phyloP scores from a whole-genome alignment of 352 stramenopile genomes.

The Globisporangium iwayamae region DNA sequence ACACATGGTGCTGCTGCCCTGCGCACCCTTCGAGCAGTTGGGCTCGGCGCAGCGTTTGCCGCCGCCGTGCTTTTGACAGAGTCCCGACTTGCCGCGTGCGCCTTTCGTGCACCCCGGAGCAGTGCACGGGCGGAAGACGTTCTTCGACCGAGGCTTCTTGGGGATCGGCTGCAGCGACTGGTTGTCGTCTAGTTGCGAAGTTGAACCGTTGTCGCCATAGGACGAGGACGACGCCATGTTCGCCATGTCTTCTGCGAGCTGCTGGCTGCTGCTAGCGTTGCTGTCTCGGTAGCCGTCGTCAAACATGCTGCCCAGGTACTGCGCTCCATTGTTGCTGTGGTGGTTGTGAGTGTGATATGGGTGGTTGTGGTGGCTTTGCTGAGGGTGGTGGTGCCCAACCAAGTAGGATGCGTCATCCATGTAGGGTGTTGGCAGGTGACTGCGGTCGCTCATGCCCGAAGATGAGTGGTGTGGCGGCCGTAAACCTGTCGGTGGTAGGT shows the following conservation, averaged over 20 bases:
- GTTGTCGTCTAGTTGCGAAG: background rate
- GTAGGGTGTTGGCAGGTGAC: slow-evolving; percentile 17
- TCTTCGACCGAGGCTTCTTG: slow-evolving; percentile 73
- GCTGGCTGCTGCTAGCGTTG: background rate
- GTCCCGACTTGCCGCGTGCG: slow-evolving; percentile 72
- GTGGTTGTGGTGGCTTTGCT: background rate
- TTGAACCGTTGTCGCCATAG: background rate
- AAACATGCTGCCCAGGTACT: background rate
- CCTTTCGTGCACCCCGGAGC: slow-evolving; percentile 66
- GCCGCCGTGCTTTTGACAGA: slow-evolving; percentile 84
- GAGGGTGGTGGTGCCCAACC: background rate
- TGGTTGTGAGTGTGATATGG: background rate
- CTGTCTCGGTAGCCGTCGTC: slow-evolving; percentile 7
- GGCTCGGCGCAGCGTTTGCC: slow-evolving; percentile 65
- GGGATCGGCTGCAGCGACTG: slow-evolving; percentile 30
- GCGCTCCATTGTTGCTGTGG: slow-evolving; percentile 2
- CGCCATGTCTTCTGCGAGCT: background rate
- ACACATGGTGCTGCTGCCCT: slow-evolving; percentile 72
- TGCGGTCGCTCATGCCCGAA: slow-evolving; percentile 7
- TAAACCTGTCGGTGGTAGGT: slow-evolving; percentile 25
- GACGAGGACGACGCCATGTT: background rate
- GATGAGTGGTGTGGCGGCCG: background rate
- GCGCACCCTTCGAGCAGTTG: slow-evolving; percentile 76
- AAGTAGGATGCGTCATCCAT: slow-evolving; percentile 17
- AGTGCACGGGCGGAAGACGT: slow-evolving; percentile 65